Evolutionary conservation across 352 stramenopile species (phyloP).

Genomic region (Phytophthora brassicae): DNA sequence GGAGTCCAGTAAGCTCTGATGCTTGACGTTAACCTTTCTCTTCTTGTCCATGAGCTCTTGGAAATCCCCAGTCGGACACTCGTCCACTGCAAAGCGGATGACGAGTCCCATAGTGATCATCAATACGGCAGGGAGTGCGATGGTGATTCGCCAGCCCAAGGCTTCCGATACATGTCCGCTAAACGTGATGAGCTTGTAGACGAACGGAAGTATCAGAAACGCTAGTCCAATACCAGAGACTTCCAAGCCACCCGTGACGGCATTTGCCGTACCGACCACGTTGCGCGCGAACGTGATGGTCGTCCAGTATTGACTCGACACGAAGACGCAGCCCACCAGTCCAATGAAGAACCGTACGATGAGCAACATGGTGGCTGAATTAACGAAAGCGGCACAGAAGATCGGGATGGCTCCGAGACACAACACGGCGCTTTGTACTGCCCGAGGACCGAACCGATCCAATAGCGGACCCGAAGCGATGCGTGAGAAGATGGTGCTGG

Average conservation of each 20-base stretch:
- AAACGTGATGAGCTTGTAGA: slow-evolving; percentile 18
- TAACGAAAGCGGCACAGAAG: slow-evolving; percentile 86
- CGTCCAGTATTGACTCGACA: slow-evolving; percentile 95
- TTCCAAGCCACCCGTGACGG: slow-evolving; percentile 90
- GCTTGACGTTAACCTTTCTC: slow-evolving; percentile 33
- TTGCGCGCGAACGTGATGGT: slow-evolving; percentile 94
- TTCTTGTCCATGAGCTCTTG: slow-evolving; percentile 75
- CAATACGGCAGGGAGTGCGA: slow-evolving; percentile 87
- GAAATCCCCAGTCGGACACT: slow-evolving; percentile 93
- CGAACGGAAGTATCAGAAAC: slow-evolving; percentile 44
- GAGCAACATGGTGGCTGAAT: slow-evolving; percentile 64
- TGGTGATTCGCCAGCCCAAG: slow-evolving; percentile 91
- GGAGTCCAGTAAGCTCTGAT: slow-evolving; percentile 30
- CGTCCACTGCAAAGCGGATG: slow-evolving; percentile 81
- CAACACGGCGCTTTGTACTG: slow-evolving; percentile 83
- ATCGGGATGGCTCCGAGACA: slow-evolving; percentile 86
- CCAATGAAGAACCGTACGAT: slow-evolving; percentile 95
- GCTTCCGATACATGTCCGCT: slow-evolving; percentile 39
- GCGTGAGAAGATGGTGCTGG: slow-evolving; percentile 92
- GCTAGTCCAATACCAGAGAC: slow-evolving; percentile 92
- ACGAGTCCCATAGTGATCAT: slow-evolving; percentile 78
- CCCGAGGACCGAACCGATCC: slow-evolving; percentile 90
- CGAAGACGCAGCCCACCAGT: slow-evolving; percentile 93
- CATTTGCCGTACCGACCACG: slow-evolving; percentile 93
- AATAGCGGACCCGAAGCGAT: slow-evolving; percentile 92